A percentile compares a stretch with the other conserved stretches of the same genome.
Evolutionary conservation across 2,329 filamentous ascomycete genomes (phyloP).

Genomic region (Colletotrichum musicola): DNA sequence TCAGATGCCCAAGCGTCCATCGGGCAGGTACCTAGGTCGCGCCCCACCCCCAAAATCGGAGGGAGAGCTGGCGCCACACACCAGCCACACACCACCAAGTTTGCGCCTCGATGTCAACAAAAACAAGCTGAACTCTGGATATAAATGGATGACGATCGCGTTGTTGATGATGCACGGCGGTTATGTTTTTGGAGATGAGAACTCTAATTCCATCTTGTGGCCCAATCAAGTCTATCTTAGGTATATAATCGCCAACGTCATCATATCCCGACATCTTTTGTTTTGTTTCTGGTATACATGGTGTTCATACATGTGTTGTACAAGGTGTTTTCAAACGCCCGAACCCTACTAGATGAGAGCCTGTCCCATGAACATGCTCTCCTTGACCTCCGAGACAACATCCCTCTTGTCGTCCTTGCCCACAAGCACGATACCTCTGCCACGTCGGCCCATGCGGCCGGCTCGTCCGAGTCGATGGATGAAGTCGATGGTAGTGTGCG

Average conservation of each 20-base stretch:
- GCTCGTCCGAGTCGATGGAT: slow-evolving; percentile 95
- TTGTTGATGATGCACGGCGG: background rate
- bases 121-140: background rate
- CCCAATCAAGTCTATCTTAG: slow-evolving; percentile 18
- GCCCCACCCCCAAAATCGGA: slow-evolving; percentile 14
- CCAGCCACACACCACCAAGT: slow-evolving; percentile 20
- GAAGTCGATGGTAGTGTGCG: slow-evolving; percentile 97
- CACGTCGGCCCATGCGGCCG: slow-evolving; percentile 91
- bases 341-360: slow-evolving; percentile 71
- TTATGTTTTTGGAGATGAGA: slow-evolving; percentile 7
- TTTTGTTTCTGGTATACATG: slow-evolving; percentile 5
- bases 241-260: slow-evolving; percentile 14
- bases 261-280: background rate
- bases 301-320: slow-evolving; percentile 33
- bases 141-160: background rate
- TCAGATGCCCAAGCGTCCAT: background rate
- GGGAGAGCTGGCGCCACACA: slow-evolving; percentile 36
- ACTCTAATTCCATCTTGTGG: background rate
- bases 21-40: background rate
- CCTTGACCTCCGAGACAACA: slow-evolving; percentile 90
- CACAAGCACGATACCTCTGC: slow-evolving; percentile 89
- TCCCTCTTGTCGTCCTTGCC: slow-evolving; percentile 91
- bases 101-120: background rate
- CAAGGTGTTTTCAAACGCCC: background rate
- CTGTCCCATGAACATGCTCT: slow-evolving; percentile 87